Evolutionary conservation across 352 stramenopile species (phyloP), one percentile per base, ranked within the genome.

Genomic region (Phytophthora pini): DNA sequence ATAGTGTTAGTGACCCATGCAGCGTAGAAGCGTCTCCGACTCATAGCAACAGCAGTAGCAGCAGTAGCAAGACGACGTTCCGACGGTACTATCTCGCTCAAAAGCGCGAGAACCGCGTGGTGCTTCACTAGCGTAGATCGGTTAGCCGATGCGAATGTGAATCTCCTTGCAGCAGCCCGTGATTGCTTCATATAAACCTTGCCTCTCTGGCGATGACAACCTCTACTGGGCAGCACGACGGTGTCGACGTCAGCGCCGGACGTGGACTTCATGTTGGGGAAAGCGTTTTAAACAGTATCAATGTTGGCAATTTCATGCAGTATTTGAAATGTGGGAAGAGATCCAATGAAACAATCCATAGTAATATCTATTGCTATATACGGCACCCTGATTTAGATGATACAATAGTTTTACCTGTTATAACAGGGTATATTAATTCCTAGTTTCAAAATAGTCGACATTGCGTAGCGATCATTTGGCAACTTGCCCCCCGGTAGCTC

Each of bases 11-110:
- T 15, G 52, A 57, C 5, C 13, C 62, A 15, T 53, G 36, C 26
- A 62, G 38, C 39, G 51, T 13, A 55, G 39, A 62, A 31, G 48
- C 49, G 27, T 74, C 62, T 1, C 61, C 64, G 22, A 66, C 49
- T 1, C 61, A 72, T 39, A 72, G 58, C 38, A 55, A 39, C 24
- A 65, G 48, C 6, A 61, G 55, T 12, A 63, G 61, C 39, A 66
- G 44, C 24, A 50, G 32, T 15, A 68, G 47, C 32, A 69, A 65
- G 40, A 40, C 47, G 43, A 76, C 52, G 44, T 82, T 82, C 43
- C 71, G 71, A 22, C 56, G 71, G 38, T 82, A 82, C 51, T 82
- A 82, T 48, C 61, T 82, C 27, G 62, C 71, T 9, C 53, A 65
- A 24, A 74, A 74, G 48, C 59, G 45, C 56, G 64, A 54, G 22